Percentiles rank a stretch among this genome's conserved stretches.
phyloP scores from a whole-genome alignment of 371 early-diverging fungal genomes.

The Mucor irregularis region DNA sequence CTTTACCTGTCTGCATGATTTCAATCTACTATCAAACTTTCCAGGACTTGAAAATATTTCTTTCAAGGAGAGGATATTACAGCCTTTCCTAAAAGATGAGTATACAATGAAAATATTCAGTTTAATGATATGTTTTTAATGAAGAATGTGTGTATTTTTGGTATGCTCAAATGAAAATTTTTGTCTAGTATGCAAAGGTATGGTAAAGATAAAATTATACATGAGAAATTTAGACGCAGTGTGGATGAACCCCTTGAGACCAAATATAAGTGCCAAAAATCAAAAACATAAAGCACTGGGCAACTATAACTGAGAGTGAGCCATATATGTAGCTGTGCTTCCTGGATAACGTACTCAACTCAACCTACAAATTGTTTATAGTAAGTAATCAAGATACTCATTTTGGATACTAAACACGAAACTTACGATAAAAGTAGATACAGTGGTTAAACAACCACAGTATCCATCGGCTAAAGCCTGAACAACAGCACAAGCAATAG shows the following conservation, averaged over 20 bases:
- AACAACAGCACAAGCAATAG: slow-evolving; percentile 51
- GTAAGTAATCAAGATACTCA: not conserved
- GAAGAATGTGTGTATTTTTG: no score
- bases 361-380: slow-evolving; percentile 29
- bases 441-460: slow-evolving; percentile 76
- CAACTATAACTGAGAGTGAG: slow-evolving; percentile 38
- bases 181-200: no score
- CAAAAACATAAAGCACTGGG: slow-evolving; percentile 53
- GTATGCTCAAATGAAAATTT: no score
- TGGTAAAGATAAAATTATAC: not conserved
- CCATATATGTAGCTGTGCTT: slow-evolving; percentile 50
- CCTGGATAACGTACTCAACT: slow-evolving; percentile 41
- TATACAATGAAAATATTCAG: no score
- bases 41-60: no score
- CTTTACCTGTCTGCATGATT: no score
- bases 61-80: no score
- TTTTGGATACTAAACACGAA: not conserved
- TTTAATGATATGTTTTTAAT: no score
- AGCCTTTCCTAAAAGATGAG: no score
- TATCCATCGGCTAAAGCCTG: slow-evolving; percentile 64
- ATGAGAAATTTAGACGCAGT: not conserved
- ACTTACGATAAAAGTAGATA: slow-evolving; percentile 71
- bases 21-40: no score
- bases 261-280: slow-evolving; percentile 57
- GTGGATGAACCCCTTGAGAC: slow-evolving; percentile 39